phyloP scores from a whole-genome alignment of 164 flowering plant species.

The Piper betle region DNA sequence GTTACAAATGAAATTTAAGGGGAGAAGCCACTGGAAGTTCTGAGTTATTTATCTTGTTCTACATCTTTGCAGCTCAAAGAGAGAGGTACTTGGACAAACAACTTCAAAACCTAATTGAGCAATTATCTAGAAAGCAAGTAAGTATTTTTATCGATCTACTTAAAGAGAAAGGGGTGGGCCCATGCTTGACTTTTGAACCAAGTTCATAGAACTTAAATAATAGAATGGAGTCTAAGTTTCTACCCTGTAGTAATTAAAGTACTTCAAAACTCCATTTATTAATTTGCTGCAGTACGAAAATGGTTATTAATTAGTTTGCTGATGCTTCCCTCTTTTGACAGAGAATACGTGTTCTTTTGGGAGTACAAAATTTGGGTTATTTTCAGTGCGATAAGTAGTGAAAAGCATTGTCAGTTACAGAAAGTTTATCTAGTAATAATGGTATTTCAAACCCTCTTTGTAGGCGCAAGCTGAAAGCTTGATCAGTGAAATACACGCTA shows the following conservation, averaged over 20 bases:
- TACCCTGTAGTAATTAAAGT: not conserved
- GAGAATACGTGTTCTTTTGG: not conserved
- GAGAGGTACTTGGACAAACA: conserved; percentile 87
- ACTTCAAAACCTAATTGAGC: conserved; percentile 83
- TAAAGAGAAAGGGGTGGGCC: not conserved
- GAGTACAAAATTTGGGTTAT: no score
- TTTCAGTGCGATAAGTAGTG: not conserved
- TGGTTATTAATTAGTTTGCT: no score
- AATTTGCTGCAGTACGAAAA: no score
- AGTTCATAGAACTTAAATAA: not conserved
- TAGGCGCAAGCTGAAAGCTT: conserved; percentile 90
- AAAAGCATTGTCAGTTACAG: not conserved
- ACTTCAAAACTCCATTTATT: not conserved
- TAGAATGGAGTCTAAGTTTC: not conserved
- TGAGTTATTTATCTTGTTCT: not conserved
- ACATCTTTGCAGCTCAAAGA: conserved; percentile 55
- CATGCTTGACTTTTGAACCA: not conserved
- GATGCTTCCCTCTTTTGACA: no score
- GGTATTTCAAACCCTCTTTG: not conserved
- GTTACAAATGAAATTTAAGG: not conserved
- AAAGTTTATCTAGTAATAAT: no score
- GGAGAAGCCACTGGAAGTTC: not conserved
- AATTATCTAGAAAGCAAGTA: conserved; percentile 81
- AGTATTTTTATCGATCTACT: conserved; percentile 1
- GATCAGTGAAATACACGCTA: conserved; percentile 51